A percentile compares a stretch with the other conserved stretches of the same genome.
These are phyloP conservation scores for Leccinum colubrinum DNA, from an alignment of 1,284 basidiomycete species.

Conservation along the genomic window DNA sequence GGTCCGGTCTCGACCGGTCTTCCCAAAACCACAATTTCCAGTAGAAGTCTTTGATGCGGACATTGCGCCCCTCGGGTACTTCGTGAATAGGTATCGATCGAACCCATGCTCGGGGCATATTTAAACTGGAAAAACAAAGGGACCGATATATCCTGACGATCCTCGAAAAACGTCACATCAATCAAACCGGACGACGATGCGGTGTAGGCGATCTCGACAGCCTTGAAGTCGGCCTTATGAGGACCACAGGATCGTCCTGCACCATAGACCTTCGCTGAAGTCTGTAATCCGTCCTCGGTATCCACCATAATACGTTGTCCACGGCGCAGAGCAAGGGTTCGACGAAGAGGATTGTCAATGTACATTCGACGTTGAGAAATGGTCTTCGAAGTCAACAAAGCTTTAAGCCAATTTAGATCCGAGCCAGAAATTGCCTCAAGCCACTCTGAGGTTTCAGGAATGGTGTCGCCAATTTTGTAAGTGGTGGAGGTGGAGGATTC, in stretches of 20 bases:
- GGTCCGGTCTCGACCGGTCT: conserved; percentile 68
- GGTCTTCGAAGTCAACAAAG: conserved; percentile 78
- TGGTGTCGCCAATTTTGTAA: too few relatives aligned
- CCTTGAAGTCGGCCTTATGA: conserved; percentile 80
- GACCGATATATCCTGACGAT: conserved; percentile 74
- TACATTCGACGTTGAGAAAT: conserved; percentile 83
- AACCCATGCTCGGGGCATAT: conserved; percentile 89
- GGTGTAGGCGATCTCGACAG: conserved; percentile 70
- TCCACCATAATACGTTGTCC: conserved; percentile 76
- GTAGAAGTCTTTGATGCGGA: conserved; percentile 94
- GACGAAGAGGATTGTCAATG: conserved; percentile 87
- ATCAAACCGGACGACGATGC: conserved; percentile 57
- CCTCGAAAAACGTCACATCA: conserved; percentile 81
- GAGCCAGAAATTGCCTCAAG: conserved; percentile 83
- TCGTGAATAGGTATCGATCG: conserved; percentile 87
- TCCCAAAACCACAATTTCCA: conserved; percentile 97
- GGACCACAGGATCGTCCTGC: conserved; percentile 78
- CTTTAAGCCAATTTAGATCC: conserved; percentile 83
- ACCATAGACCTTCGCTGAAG: conserved; percentile 67
- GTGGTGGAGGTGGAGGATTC: conserved; percentile 21
- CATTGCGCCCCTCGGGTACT: conserved; percentile 81
- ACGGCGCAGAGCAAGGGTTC: conserved; percentile 81
- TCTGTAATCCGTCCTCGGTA: conserved; percentile 44
- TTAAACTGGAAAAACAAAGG: conserved; percentile 83
- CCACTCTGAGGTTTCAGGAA: conserved; percentile 66